Evolutionary conservation across 164 flowering plant genomes (phyloP).

Genomic region (Stephania japonica): DNA sequence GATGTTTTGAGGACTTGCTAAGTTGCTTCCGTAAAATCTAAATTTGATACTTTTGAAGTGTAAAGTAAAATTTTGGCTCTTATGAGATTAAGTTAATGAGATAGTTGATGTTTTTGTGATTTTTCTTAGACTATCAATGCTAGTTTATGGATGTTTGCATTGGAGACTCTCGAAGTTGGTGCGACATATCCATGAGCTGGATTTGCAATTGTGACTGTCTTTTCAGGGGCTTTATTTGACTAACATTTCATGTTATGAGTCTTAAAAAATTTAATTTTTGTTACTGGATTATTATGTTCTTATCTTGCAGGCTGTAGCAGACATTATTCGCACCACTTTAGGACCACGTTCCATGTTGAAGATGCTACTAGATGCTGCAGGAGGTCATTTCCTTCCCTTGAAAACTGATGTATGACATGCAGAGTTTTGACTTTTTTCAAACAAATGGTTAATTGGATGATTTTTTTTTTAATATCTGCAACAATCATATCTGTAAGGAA

Average conservation of each 20-base stretch:
- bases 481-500: background rate
- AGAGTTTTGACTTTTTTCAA: background rate
- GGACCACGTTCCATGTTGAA: constrained; percentile 98
- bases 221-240: background rate
- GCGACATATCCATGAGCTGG: background rate
- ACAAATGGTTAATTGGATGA: background rate
- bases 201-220: background rate
- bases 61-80: too few species aligned
- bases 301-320: constrained; percentile 77
- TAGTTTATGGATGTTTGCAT: background rate
- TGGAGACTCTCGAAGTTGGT: background rate
- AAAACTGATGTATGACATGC: background rate
- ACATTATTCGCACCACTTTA: constrained; percentile 91
- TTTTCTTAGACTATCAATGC: background rate
- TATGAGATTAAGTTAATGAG: too few species aligned
- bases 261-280: background rate
- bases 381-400: constrained; percentile 43
- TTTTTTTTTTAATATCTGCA: background rate
- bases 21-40: too few species aligned
- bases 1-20: too few species aligned
- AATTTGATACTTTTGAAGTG: too few species aligned
- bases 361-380: constrained; percentile 89
- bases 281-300: background rate
- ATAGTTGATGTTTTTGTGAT: background rate
- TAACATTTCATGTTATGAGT: background rate